These are phyloP conservation scores for Rutstroemia sydowiana DNA, from an alignment of 2,329 filamentous ascomycete genomes.

Conservation along the genomic window DNA sequence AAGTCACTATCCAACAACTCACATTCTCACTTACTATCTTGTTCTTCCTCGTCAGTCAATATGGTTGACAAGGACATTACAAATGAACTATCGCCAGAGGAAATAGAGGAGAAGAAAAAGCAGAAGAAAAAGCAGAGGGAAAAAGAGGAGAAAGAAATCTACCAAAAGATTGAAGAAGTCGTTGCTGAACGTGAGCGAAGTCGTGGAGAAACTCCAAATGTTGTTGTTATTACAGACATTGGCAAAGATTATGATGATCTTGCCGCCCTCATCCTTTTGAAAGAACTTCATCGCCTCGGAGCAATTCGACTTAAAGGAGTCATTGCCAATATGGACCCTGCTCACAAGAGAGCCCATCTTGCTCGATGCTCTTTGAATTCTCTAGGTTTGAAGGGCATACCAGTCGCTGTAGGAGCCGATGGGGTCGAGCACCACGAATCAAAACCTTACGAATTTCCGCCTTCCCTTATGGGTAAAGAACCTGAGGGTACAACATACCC, in stretches of 20 bases:
- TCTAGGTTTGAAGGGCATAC: slow-evolving; percentile 17
- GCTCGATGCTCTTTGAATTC: slow-evolving; percentile 21
- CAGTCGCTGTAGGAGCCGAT: slow-evolving; percentile 18
- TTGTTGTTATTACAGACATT: slow-evolving; percentile 26
- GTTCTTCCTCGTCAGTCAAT: too few species aligned
- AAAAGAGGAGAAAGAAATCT: slow-evolving; percentile 32
- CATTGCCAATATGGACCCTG: slow-evolving; percentile 24
- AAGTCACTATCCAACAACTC: too few species aligned
- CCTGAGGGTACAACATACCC: too few species aligned
- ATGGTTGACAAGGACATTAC: too few species aligned
- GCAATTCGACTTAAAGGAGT: slow-evolving; percentile 22
- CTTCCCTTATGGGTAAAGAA: slow-evolving; percentile 17
- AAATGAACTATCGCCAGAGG: slow-evolving; percentile 29
- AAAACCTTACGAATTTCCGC: slow-evolving; percentile 19
- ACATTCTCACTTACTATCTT: too few species aligned
- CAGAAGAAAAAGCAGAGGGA: too few species aligned
- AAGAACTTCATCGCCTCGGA: slow-evolving; percentile 24
- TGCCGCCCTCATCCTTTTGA: slow-evolving; percentile 23
- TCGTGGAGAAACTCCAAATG: slow-evolving; percentile 9
- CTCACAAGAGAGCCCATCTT: slow-evolving; percentile 17
- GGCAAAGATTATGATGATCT: slow-evolving; percentile 28
- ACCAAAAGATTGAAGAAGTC: neutral
- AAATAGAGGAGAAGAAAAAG: slow-evolving; percentile 30
- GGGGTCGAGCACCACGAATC: neutral
- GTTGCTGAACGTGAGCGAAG: neutral